Evolutionary conservation across 2,329 filamentous ascomycete species (phyloP), one percentile per base, ranked within the genome.

Genomic region (Exserohilum rostratum): DNA sequence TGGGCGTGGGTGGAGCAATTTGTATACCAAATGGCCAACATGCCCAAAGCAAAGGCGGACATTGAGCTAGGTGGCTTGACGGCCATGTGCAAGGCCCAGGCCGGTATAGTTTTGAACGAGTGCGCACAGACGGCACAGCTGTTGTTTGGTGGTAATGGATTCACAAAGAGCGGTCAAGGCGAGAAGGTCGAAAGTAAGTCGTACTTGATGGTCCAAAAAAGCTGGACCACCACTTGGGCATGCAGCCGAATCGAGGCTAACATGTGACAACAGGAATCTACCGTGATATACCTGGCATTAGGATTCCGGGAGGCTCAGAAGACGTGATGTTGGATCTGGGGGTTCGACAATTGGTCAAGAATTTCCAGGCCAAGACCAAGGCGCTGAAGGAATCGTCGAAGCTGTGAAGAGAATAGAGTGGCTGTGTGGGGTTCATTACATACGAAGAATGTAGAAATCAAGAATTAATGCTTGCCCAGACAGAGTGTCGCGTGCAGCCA

Each of bases 1-100:
- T 88, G 83, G 78, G 86, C 89, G 2, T 91, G 88, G 87, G 80
- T 90, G 3, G 88, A 91, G 73, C 82, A 86, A 57, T 88, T 90
- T 55, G 81, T 86, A 13, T 91, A 87, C 68, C 84, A 87, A 73
- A 83, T 91, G 79, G 83, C 81, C 1, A 79, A 86, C 55, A 72
- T 91, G 72, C 75, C 74, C 17, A 84, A 85, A 64, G 79, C 80
- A 42, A 80, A 81, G n/a, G 85, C 84, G 7, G 85, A 88, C 65
- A 74, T 80, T 2, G 82, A 89, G 66, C 78, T 92, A 1, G 90
- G 89, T 1, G 90, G 90, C 0, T 73, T 90, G 66, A 91, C 88
- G 2, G 89, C 88, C 2, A 76, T 90, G 71, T 83, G 84, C 12
- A 92, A 93, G 76, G 89, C 89, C 1, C 86, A 90, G 66, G 82